Evolutionary conservation across 306 rosid genomes (phyloP).

Genomic region (Chamaecrista fasciculata): DNA sequence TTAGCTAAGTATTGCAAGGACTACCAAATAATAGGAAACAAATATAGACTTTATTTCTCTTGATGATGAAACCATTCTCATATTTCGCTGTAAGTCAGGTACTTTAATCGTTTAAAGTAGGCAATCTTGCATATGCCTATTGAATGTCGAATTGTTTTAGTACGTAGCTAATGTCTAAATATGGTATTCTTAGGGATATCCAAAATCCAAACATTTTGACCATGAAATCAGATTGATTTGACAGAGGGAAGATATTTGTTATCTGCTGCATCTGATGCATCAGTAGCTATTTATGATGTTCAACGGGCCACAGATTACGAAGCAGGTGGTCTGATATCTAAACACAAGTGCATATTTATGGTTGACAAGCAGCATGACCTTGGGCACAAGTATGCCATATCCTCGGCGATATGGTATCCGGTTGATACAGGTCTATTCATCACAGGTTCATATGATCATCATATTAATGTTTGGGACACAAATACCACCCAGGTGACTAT

Average conservation of each 20-base stretch:
- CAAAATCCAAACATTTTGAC: constrained; percentile 36
- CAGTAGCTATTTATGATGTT: constrained; percentile 68
- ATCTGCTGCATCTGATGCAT: constrained; percentile 81
- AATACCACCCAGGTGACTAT: constrained; percentile 70
- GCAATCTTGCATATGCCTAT: not conserved
- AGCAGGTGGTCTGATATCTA: constrained; percentile 47
- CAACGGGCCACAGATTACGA: constrained; percentile 57
- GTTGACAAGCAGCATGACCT: constrained; percentile 69
- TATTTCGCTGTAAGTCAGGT: not conserved
- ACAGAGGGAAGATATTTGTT: constrained; percentile 81
- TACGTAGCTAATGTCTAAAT: not conserved
- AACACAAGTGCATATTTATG: constrained; percentile 52
- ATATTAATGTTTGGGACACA: constrained; percentile 93
- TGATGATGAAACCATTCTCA: not conserved
- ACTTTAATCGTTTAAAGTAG: not conserved
- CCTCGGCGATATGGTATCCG: constrained; percentile 95
- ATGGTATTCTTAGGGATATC: not conserved
- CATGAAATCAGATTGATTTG: constrained; percentile 70
- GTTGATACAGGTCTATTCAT: constrained; percentile 80
- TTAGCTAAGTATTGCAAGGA: not conserved
- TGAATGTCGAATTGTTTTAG: not conserved
- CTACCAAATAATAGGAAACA: not conserved
- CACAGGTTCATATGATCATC: constrained; percentile 86
- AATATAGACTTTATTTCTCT: not conserved
- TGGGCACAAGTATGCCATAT: constrained; percentile 74